Evolutionary conservation across 768 basidiomycete species (phyloP).

Genomic region (Pulveroboletus sp.): DNA sequence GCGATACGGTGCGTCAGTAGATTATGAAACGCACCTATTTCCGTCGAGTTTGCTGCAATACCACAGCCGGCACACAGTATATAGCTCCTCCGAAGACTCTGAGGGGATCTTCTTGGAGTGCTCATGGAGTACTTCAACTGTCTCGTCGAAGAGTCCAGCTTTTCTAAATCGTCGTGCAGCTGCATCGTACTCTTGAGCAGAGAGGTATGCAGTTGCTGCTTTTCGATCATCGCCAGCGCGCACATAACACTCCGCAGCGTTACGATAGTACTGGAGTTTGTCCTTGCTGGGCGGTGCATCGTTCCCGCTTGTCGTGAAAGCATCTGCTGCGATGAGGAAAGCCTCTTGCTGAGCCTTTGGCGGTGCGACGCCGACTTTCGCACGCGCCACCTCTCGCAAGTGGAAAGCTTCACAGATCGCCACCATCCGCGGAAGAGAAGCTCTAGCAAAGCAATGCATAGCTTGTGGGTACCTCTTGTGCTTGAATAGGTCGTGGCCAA

Average conservation of each 20-base stretch:
- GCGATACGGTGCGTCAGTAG: neutral
- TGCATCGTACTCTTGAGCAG: conserved; percentile 40
- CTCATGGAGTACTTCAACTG: conserved; percentile 42
- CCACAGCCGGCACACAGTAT: conserved; percentile 42
- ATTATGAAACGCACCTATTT: conserved; percentile 15
- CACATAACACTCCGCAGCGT: conserved; percentile 48
- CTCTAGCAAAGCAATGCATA: conserved; percentile 51
- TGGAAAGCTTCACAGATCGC: conserved; percentile 51
- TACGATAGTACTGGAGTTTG: conserved; percentile 28
- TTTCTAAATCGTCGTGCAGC: conserved; percentile 50
- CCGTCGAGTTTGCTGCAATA: conserved; percentile 37
- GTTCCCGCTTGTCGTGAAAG: conserved; percentile 48
- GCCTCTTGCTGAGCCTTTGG: conserved; percentile 31
- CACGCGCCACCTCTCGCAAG: conserved; percentile 49
- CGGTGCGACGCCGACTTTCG: conserved; percentile 24
- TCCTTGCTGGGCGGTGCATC: conserved; percentile 28
- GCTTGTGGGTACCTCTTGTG: conserved; percentile 47
- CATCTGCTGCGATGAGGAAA: conserved; percentile 45
- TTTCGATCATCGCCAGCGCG: conserved; percentile 34
- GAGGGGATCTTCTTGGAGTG: conserved; percentile 32
- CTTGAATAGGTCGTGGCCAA: conserved; percentile 40
- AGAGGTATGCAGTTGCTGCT: conserved; percentile 45
- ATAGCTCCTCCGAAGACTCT: conserved; percentile 36
- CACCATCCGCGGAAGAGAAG: conserved; percentile 40
- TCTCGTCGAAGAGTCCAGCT: conserved; percentile 50